Base-by-base conservation (phyloP, 768 basidiomycete genomes). In the Serendipita indica region DNA sequence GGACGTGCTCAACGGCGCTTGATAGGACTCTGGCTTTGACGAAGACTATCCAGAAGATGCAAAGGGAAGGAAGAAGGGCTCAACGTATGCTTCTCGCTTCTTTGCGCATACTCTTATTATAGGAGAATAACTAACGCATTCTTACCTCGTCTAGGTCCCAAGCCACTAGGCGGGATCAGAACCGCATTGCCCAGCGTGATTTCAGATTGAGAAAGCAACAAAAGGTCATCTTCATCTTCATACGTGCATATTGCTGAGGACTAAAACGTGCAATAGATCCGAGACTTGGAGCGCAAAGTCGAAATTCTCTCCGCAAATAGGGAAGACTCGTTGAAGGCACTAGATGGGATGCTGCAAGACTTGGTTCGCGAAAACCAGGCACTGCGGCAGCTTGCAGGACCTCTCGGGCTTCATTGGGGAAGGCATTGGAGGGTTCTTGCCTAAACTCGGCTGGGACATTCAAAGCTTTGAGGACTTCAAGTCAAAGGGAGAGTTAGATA, bases 191-290 rank as follows among this genome's bases (percentile, higher is more conserved):
- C 1, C 92, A 94, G 68, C 79, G 92, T 16, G 92, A 96, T 68
- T 96, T 94, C 66, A 81, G 92, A 54, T 72, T 92, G 57, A 76
- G 92, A 65, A 96, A 96, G 68, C 92, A 94, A 66, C 91, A 93
- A 63, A 77, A 84, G 68, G 84, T 84, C 18, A n/a, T 32, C 34
- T 33, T 54, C 7, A 13, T 28, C 25, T 27, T 39, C 20, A 28
- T 22, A 33, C 3, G 34, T 20, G 16, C 5, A 2, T 6, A 2
- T 43, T 25, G n/a, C 33, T 18, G 12, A 18, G 18, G 18, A 37
- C 34, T 20, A 43, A 30, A 39, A 41, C 41, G 18, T 33, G 33
- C 57, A 37, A 52, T 64, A 96, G 89, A 92, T 96, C 69, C 87
- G 91, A 20, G 92, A 96, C 71, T 80, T 96, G 34, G 92, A 96